Evolutionary conservation across 2,329 filamentous ascomycete genomes (phyloP).

Genomic region (Thermochaetoides dissita): DNA sequence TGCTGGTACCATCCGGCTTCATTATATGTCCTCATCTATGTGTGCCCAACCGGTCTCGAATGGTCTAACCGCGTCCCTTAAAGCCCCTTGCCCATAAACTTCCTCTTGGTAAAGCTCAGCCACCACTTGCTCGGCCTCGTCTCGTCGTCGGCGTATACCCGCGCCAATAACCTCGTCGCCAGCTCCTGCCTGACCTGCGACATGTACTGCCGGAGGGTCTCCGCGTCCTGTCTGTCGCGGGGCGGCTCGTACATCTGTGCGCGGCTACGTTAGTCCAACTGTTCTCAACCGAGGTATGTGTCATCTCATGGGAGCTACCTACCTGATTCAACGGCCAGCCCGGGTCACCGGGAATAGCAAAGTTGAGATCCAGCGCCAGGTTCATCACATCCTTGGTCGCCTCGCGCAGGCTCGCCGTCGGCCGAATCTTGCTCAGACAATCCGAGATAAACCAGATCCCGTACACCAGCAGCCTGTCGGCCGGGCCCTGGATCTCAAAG

Average conservation of each 20-base stretch:
- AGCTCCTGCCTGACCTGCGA: conserved; percentile 89
- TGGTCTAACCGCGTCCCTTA: conserved; percentile 23
- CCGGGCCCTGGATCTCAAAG: conserved; percentile 95
- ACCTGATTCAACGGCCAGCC: conserved; percentile 86
- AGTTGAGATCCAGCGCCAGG: conserved; percentile 79
- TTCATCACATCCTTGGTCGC: conserved; percentile 70
- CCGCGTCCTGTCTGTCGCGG: conserved; percentile 73
- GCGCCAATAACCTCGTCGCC: conserved; percentile 64
- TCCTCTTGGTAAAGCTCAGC: conserved; percentile 96
- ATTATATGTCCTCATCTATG: too few species aligned
- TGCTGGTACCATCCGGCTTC: too few species aligned
- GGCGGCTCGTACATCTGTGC: conserved; percentile 78
- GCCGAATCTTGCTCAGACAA: conserved; percentile 75
- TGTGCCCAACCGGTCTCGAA: too few species aligned
- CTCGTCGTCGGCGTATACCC: conserved; percentile 72
- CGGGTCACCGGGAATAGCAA: conserved; percentile 86
- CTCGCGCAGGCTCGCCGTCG: conserved; percentile 46
- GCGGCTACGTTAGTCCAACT: background rate
- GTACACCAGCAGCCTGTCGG: conserved; percentile 89
- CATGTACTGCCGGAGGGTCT: conserved; percentile 77
- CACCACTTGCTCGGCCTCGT: conserved; percentile 75
- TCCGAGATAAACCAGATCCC: conserved; percentile 92
- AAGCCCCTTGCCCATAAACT: conserved; percentile 96
- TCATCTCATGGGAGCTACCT: conserved; percentile 8
- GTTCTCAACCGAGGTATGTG: background rate